Base-by-base conservation (phyloP, 192 early-diverging fungal species). In the Umbelopsis vinacea region DNA sequence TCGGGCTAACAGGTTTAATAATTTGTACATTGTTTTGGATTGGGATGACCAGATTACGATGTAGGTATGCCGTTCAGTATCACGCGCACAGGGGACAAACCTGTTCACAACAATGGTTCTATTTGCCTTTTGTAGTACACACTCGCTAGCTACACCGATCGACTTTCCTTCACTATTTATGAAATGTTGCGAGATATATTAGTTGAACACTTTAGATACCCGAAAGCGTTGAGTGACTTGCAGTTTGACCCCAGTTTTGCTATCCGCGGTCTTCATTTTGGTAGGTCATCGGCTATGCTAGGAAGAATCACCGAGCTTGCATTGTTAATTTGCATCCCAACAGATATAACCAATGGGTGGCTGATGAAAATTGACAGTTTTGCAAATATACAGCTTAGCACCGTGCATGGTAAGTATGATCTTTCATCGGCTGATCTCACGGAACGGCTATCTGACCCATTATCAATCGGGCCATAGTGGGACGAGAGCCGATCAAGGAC, bases 291-390 rank as follows among this genome's bases (percentile, higher is more conserved):
- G 21, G 15, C 33, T 8, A 29, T 70, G 2, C 19, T 17, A 35
- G 29, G 67, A 19, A 1, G 33, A 57, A n/a, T 21, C 2, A 11
- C 17, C n/a, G 23, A 48, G 35, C 19, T 12, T 43, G 6, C 8
- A 48, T 24, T 2, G 52, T 9, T 45, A 6, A 26, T 68, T 2
- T 52, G 19, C 17, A 19, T 21, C 22, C n/a, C 19, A 46, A 26
- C 60, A 89, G 74, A 89, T 78, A 52, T 68, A 21, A 73, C 70
- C 17, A 74, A 79, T 29, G 88, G 88, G 15, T 89, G 88, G 88
- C 74, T 89, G 53, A 87, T 89, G 79, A 89, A 89, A 63, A 76
- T 89, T 47, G 88, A 89, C 70, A 82, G 81, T 35, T 86, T 84
- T 76, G 85, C 83, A 66, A 89, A 89, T 66, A 86, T 89, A 66